A percentile compares a stretch with the other conserved stretches of the same genome.
phyloP scores from a whole-genome alignment of 2,329 filamentous ascomycete genomes.

The Cladophialophora chaetospira region DNA sequence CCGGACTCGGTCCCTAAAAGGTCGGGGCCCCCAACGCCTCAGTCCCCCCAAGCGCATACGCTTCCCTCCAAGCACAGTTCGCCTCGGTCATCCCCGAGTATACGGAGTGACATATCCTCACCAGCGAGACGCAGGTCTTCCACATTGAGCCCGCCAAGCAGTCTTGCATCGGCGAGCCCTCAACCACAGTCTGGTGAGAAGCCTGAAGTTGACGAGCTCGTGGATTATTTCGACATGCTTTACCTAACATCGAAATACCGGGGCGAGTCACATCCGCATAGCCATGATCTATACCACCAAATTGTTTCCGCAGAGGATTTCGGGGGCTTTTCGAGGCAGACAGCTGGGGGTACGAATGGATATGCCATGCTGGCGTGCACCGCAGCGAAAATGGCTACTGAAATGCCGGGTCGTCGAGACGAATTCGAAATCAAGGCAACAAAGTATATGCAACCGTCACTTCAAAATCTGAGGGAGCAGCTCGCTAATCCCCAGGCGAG shows the following conservation, averaged over 20 bases:
- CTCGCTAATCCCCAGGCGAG: slow-evolving; percentile 6
- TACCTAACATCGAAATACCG: not conserved
- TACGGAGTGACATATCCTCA: not conserved
- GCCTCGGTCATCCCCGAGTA: not conserved
- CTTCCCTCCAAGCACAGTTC: slow-evolving; percentile 1
- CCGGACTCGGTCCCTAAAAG: not conserved
- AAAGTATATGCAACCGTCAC: slow-evolving; percentile 12
- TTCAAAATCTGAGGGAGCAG: slow-evolving; percentile 4
- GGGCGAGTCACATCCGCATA: not conserved
- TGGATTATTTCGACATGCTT: slow-evolving; percentile 4
- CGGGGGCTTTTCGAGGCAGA: not conserved
- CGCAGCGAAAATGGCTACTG: slow-evolving; percentile 7
- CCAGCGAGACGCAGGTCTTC: not conserved
- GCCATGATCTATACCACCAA: slow-evolving; percentile 7
- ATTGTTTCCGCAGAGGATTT: slow-evolving; percentile 7
- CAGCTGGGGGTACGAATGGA: not conserved
- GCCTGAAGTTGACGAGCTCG: slow-evolving; percentile 8
- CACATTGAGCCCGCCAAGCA: not conserved
- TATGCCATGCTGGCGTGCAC: slow-evolving; percentile 10
- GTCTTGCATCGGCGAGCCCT: not conserved
- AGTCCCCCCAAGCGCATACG: not conserved
- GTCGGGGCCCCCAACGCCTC: not conserved
- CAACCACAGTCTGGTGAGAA: not conserved
- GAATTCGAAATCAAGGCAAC: slow-evolving; percentile 13
- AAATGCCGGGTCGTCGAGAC: slow-evolving; percentile 5